phyloP scores from a whole-genome alignment of 306 rosid genomes.

The Oxytropis ochrocephala region DNA sequence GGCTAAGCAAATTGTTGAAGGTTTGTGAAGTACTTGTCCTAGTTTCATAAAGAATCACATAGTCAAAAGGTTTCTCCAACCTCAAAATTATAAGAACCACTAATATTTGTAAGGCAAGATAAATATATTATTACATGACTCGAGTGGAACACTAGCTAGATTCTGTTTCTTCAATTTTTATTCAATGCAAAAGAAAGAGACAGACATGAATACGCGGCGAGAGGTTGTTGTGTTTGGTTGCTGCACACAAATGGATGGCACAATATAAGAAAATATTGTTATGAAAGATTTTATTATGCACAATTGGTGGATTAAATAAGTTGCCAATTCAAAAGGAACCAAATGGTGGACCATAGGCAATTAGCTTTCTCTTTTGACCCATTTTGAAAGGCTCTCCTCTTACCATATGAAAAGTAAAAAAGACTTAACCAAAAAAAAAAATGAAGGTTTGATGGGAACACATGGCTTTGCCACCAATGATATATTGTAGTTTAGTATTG shows the following conservation, averaged over 20 bases:
- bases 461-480: conserved; percentile 30
- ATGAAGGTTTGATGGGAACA: conserved; percentile 21
- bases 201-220: conserved; percentile 36
- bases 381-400: conserved; percentile 34
- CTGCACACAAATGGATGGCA: conserved; percentile 7
- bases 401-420: not conserved
- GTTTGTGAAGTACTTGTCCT: not conserved
- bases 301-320: conserved; percentile 44
- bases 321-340: conserved; percentile 30
- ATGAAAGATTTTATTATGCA: conserved; percentile 30
- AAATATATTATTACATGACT: conserved; percentile 24
- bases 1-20: not conserved
- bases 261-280: not conserved
- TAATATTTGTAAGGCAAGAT: conserved; percentile 10
- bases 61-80: conserved; percentile 38
- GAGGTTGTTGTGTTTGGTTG: conserved; percentile 22
- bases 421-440: not conserved
- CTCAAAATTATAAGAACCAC: conserved; percentile 34
- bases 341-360: conserved; percentile 30
- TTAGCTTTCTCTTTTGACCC: conserved; percentile 24
- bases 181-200: not conserved
- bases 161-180: conserved; percentile 8
- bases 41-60: conserved; percentile 21
- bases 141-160: not conserved
- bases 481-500: conserved; percentile 19